Evolutionary conservation across 1,284 basidiomycete genomes (phyloP), one percentile per base, ranked within the genome.

Genomic region (Ganoderma multipileum): DNA sequence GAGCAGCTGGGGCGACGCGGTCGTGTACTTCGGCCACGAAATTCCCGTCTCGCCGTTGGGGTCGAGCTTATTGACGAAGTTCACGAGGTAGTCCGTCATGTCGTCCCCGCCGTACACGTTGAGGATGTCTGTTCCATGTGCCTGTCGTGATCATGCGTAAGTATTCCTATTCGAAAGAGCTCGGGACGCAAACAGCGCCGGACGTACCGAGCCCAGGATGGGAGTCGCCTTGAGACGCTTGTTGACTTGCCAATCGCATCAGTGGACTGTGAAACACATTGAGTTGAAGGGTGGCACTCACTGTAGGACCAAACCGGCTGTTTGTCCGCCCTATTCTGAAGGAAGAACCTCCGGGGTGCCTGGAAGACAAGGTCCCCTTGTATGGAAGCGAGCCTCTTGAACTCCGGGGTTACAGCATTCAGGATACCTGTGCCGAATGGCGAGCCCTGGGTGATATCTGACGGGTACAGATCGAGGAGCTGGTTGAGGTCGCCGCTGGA

Each of bases 331-430:
- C 69, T 64, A 23, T 75, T 47, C 28, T 74, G 73, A 18, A 89
- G 72, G 71, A 89, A 82, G 76, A 85, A 85, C 20, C 86, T 78
- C n/a, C 87, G 79, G 2, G 86, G 85, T 0, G 81, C 86, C 65
- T 89, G 86, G 78, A 90, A 89, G 0, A 84, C 79, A 0, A 80
- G 75, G 68, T 90, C 89, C 0, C 87, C 88, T 54, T 80, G 80
- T 68, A 89, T 75, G 0, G 87, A 80, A 9, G 88, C 83, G 1
- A 89, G 72, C 28, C 88, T 80, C 76, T 89, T 88, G 78, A 80
- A 89, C 68, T 89, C 81, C 0, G 85, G 84, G 0, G 84, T 82
- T 11, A 89, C 64, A 0, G 78, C 80, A 66, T 87, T 85, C 1
- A 81, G 60, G 28, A 77, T 65, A 0, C 85, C 82, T 0, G 88